These are phyloP conservation scores for Globisporangium spiculum DNA, from an alignment of 352 stramenopile genomes.

Conservation along the genomic window DNA sequence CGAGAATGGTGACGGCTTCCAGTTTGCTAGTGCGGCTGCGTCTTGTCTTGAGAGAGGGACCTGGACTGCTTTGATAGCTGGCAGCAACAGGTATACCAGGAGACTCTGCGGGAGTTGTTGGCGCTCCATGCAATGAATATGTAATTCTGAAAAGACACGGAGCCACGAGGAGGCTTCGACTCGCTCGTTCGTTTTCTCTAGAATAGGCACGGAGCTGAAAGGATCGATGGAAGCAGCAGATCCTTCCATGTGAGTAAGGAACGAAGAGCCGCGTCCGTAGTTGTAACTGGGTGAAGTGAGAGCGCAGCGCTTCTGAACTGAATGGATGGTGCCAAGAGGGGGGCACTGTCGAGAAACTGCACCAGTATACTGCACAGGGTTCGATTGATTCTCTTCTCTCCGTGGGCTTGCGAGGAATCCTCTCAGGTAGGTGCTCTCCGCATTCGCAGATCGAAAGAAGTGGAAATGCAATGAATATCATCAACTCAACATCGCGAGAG, in stretches of 20 bases:
- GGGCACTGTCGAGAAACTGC: not conserved
- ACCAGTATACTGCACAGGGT: too few relatives aligned
- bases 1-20: constrained; percentile 11
- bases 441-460: too few relatives aligned
- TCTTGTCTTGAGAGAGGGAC: not conserved
- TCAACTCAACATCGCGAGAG: too few relatives aligned
- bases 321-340: not conserved
- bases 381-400: too few relatives aligned
- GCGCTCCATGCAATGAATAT: not conserved
- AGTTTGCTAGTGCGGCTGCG: not conserved
- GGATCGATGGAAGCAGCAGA: not conserved
- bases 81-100: not conserved
- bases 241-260: not conserved
- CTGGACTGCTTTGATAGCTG: not conserved
- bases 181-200: not conserved
- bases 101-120: too few relatives aligned
- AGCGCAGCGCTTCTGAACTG: not conserved
- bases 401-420: too few relatives aligned
- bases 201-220: constrained; percentile 8
- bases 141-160: not conserved
- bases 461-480: too few relatives aligned
- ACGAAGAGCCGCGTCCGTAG: not conserved
- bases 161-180: not conserved
- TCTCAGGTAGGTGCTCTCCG: too few relatives aligned
- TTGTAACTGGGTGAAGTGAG: not conserved